Conservation (phyloP, 2,329 filamentous ascomycete species). For the Endothia cerciana region DNA sequence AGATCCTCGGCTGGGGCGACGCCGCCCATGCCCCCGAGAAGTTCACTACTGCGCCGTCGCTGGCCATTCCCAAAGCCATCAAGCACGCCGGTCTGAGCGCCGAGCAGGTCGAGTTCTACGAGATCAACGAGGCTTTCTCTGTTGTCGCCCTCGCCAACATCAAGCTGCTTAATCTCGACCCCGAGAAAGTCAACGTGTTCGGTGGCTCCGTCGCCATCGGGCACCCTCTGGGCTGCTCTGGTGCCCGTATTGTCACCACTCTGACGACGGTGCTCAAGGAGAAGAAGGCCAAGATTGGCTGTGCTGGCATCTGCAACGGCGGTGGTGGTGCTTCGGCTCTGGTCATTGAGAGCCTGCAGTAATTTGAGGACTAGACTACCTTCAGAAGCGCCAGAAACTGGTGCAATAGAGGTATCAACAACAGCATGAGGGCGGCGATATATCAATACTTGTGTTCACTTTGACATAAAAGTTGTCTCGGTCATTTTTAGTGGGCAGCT, state of each 20-base stretch:
- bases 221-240: slow-evolving; percentile 91
- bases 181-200: slow-evolving; percentile 92
- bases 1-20: slow-evolving; percentile 97
- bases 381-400: background rate
- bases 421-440: background rate
- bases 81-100: slow-evolving; percentile 86
- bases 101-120: slow-evolving; percentile 85
- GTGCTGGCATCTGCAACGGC: slow-evolving; percentile 96
- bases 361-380: slow-evolving; percentile 31
- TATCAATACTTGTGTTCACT: background rate
- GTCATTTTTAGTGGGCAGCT: background rate
- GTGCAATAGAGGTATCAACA: background rate
- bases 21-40: slow-evolving; percentile 89
- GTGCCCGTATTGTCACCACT: slow-evolving; percentile 91
- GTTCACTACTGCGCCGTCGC: slow-evolving; percentile 91
- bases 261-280: slow-evolving; percentile 85
- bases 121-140: slow-evolving; percentile 99
- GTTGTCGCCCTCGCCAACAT: slow-evolving; percentile 96
- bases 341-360: slow-evolving; percentile 78
- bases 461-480: background rate
- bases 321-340: slow-evolving; percentile 93
- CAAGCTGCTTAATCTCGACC: slow-evolving; percentile 79
- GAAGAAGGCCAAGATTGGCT: slow-evolving; percentile 92
- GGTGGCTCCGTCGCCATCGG: slow-evolving; percentile 95
- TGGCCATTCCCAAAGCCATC: slow-evolving; percentile 96